Percentiles rank a stretch among this genome's conserved stretches.
Evolutionary conservation across 345 rosid genomes (phyloP).

Genomic region (Linum tenue): DNA sequence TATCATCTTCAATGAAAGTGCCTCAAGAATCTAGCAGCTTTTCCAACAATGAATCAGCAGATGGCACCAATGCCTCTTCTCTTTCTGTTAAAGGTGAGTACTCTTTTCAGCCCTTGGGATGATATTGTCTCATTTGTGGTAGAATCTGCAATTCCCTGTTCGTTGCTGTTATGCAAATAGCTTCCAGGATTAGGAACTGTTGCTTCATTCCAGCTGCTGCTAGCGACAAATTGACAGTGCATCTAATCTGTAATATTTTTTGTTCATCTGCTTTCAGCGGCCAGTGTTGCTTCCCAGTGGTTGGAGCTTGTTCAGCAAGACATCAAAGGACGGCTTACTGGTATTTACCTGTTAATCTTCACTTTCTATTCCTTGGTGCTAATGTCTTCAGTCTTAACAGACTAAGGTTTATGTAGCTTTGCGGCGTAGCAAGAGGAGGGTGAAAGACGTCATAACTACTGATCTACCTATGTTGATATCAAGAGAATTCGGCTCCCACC

Average conservation of each 20-base stretch:
- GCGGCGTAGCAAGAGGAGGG: conserved; percentile 85
- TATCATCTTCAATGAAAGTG: conserved; percentile 42
- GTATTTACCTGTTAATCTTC: conserved; percentile 24
- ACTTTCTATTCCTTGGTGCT: not conserved
- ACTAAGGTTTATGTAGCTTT: conserved; percentile 43
- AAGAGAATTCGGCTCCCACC: conserved; percentile 57
- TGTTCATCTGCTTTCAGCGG: conserved; percentile 45
- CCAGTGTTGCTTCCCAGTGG: conserved; percentile 89
- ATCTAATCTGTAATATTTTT: not conserved
- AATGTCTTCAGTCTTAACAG: not conserved
- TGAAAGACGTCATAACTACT: conserved; percentile 54
- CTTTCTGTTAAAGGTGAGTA: conserved; percentile 64
- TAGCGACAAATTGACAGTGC: conserved; percentile 22
- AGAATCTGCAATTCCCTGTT: not conserved
- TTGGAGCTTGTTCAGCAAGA: conserved; percentile 89
- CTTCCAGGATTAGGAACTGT: not conserved
- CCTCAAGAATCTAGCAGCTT: conserved; percentile 34
- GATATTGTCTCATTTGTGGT: no score
- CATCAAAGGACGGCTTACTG: conserved; percentile 80
- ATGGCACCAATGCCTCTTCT: conserved; percentile 35
- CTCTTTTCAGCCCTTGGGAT: not conserved
- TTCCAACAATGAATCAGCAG: conserved; percentile 36
- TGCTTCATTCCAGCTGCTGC: not conserved
- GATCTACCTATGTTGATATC: conserved; percentile 67
- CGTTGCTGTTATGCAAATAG: not conserved